Conservation (phyloP, 805 yeast genomes). For the Pichia manshurica region DNA sequence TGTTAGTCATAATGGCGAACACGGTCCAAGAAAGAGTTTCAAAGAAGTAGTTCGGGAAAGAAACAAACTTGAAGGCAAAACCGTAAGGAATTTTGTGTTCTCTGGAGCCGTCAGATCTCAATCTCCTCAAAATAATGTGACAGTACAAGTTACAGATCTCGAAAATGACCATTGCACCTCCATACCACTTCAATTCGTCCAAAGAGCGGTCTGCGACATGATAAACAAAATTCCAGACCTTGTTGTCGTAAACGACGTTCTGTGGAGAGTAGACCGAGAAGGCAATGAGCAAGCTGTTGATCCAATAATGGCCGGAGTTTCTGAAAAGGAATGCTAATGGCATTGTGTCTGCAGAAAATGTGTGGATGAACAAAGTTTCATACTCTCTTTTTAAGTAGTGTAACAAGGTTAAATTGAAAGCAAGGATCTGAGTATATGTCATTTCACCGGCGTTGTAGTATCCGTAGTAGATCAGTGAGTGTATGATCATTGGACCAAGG, state of each 20-base stretch:
- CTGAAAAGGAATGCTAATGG: constrained; percentile 82
- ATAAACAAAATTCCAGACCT: constrained; percentile 32
- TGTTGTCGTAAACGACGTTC: constrained; percentile 13
- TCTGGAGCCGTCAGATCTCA: constrained; percentile 52
- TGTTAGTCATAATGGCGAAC: constrained; percentile 66
- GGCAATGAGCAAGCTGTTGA: constrained; percentile 58
- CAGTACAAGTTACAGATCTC: constrained; percentile 70
- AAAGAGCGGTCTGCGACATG: constrained; percentile 40
- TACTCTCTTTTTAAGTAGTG: constrained; percentile 86
- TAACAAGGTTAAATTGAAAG: constrained; percentile 51
- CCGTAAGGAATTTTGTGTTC: constrained; percentile 74
- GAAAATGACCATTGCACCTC: constrained; percentile 45
- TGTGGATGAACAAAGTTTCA: constrained; percentile 81
- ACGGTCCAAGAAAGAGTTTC: constrained; percentile 74
- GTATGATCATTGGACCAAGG: constrained; percentile 81
- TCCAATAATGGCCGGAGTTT: constrained; percentile 90
- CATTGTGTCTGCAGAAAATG: constrained; percentile 87
- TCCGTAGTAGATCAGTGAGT: constrained; percentile 56
- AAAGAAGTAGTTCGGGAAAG: constrained; percentile 94
- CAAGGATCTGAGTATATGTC: constrained; percentile 47
- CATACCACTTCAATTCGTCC: constrained; percentile 30
- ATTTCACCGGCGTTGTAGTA: constrained; percentile 35
- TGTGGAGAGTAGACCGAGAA: constrained; percentile 29
- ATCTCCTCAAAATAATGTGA: constrained; percentile 58
- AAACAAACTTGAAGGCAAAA: constrained; percentile 71